Base-by-base conservation (phyloP, 2,329 filamentous ascomycete genomes). In the Fusarium sp. region DNA sequence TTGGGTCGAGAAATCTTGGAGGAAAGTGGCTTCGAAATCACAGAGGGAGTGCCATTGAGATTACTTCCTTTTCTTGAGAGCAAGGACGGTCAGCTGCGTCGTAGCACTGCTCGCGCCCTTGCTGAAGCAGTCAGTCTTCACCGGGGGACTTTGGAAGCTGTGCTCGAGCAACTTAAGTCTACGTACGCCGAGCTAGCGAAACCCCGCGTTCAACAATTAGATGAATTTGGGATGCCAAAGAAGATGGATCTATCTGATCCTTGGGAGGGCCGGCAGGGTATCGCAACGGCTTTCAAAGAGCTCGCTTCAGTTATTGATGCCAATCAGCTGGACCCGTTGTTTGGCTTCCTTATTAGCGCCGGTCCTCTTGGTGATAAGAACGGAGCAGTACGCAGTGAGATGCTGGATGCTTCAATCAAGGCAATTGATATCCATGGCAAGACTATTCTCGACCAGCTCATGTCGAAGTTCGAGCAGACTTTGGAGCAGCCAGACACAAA, bases 141-240 rank as follows among this genome's bases (percentile, higher is more conserved):
- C 65, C 85, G 85, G 8, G 80, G 85, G 1, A 86, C 87, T 2
- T 88, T 95, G 63, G 81, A 86, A 8, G 81, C 85, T 13, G 84
- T 94, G 9, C 80, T 97, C 16, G 81, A 85, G 45, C 85, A 86
- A 57, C 84, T 99, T 24, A 86, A 94, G 75, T 82, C 86, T 8
- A 88, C 88, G 4, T 99, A 99, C 78, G 80, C 86, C 46, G 90
- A 94, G 68, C 88, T 95, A 70, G 91, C 93, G 9, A 97, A 96
- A 78, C 92, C 94, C 3, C 90, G 92, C 63, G 88, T 92, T 48
- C 93, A 94, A 13, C 90, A 95, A 75, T 90, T 95, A 41, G 95
- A 99, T 77, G 92, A 95, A 69, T 98, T 94, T 77, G 96, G 97
- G 57, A 97, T 99, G 92, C 92, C 94, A 5, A 91, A 90, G 76